phyloP scores from a whole-genome alignment of 805 yeast genomes.

The Saccharomyces paradoxus region DNA sequence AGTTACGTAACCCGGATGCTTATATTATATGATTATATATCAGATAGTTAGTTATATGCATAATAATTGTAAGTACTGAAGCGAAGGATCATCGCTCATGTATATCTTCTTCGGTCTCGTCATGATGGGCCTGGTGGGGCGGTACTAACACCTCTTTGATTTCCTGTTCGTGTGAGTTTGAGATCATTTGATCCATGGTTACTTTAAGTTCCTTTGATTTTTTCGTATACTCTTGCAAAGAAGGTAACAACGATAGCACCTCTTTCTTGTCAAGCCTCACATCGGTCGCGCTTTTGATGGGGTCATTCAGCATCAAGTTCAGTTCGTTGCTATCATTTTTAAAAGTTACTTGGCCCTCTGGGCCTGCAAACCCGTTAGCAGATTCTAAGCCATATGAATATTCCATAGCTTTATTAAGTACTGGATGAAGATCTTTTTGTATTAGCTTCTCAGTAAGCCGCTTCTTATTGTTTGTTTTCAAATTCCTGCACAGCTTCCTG shows the following conservation, averaged over 20 bases:
- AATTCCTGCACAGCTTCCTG: constrained; percentile 4
- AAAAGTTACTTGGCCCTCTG: constrained; percentile 2
- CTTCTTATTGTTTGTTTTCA: constrained; percentile 9
- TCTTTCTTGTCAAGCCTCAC: not conserved
- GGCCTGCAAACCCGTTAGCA: constrained; percentile 7
- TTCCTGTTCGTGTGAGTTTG: constrained; percentile 2
- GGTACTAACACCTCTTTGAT: not conserved
- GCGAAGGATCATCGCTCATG: not conserved
- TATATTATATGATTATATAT: not conserved
- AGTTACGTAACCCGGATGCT: not conserved
- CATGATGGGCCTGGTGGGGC: not conserved
- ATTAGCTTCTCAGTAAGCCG: constrained; percentile 15
- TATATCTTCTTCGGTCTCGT: not conserved
- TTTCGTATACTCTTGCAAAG: constrained; percentile 4
- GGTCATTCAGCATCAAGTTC: constrained; percentile 3
- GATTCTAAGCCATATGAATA: constrained; percentile 19
- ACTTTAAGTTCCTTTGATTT: constrained; percentile 5
- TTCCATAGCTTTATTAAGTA: constrained; percentile 22
- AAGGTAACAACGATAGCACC: constrained; percentile 5
- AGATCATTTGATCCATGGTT: constrained; percentile 3
- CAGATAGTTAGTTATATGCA: not conserved
- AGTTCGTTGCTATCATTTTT: constrained; percentile 9
- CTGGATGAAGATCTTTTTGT: constrained; percentile 21
- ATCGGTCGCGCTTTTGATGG: not conserved
- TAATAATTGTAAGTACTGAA: not conserved